Evolutionary conservation across 1,284 basidiomycete species (phyloP).

Genomic region (Amylostereum areolatum): DNA sequence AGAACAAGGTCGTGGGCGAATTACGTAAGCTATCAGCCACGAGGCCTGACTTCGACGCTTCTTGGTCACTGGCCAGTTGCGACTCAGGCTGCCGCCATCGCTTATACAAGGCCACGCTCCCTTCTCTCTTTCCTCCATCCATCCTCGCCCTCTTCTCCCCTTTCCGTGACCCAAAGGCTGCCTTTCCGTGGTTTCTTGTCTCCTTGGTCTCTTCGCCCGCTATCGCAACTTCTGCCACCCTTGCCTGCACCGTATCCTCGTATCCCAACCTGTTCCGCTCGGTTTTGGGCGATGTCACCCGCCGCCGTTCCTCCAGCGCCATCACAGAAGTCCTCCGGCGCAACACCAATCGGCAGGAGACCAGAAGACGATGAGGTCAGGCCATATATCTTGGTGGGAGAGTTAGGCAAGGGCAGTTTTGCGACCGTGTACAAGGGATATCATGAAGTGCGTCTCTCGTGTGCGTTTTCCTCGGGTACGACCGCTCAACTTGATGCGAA

Average conservation of each 20-base stretch:
- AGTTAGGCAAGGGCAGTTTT: slow-evolving; percentile 88
- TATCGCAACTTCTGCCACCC: too few relatives aligned
- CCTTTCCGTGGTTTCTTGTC: too few relatives aligned
- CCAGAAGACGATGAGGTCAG: slow-evolving; percentile 59
- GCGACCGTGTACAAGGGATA: slow-evolving; percentile 95
- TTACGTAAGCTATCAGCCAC: too few relatives aligned
- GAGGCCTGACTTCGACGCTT: too few relatives aligned
- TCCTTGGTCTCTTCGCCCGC: too few relatives aligned
- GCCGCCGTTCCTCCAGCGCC: slow-evolving; percentile 6
- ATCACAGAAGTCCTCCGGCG: slow-evolving; percentile 5
- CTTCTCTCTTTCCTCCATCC: neutral
- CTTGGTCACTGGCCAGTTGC: too few relatives aligned
- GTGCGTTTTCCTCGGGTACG: neutral
- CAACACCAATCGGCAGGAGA: slow-evolving; percentile 4
- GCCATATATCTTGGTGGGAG: slow-evolving; percentile 68
- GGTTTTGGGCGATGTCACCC: slow-evolving; percentile 8
- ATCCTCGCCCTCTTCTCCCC: neutral
- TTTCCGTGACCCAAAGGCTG: too few relatives aligned
- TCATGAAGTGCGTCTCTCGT: slow-evolving; percentile 59
- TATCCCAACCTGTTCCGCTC: too few relatives aligned
- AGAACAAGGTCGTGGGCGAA: too few relatives aligned
- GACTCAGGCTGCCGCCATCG: neutral
- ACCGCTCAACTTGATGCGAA: slow-evolving; percentile 23
- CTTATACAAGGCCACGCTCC: neutral
- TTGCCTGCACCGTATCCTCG: too few relatives aligned